A percentile compares a stretch with the other conserved stretches of the same genome.
Conservation (phyloP, 495 filamentous ascomycete genomes). For the Umbilicaria muhlenbergii region DNA sequence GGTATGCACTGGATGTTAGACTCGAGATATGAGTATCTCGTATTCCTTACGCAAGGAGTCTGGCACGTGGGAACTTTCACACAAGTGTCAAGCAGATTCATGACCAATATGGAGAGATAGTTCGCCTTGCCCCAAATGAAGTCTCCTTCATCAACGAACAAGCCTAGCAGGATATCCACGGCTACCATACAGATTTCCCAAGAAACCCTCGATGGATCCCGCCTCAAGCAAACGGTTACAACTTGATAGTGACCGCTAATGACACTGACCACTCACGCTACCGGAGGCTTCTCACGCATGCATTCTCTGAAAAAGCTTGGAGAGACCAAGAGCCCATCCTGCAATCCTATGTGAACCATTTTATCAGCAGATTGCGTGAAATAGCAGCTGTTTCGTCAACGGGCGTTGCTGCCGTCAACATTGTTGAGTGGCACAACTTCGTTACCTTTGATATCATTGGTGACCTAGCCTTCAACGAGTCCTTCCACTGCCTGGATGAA, state of each 20-base stretch:
- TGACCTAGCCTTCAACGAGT: constrained; percentile 16
- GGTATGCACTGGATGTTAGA: no score
- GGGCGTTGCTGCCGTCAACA: neutral
- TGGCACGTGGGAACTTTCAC: constrained; percentile 6
- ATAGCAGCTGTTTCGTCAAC: neutral
- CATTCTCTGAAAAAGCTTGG: constrained; percentile 33
- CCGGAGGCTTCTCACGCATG: constrained; percentile 29
- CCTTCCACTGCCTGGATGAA: constrained; percentile 19
- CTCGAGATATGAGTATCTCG: constrained; percentile 3
- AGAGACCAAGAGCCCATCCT: constrained; percentile 32
- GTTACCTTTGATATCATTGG: constrained; percentile 19
- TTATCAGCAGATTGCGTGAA: constrained; percentile 13
- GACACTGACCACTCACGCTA: constrained; percentile 28
- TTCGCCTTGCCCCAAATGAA: constrained; percentile 38
- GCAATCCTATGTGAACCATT: constrained; percentile 23
- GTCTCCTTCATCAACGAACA: constrained; percentile 31
- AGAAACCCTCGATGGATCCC: constrained; percentile 22
- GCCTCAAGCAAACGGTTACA: constrained; percentile 14
- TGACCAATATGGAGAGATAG: constrained; percentile 34
- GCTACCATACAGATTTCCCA: constrained; percentile 23
- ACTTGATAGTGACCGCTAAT: constrained; percentile 22
- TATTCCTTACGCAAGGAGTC: constrained; percentile 9
- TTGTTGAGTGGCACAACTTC: constrained; percentile 14
- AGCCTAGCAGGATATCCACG: constrained; percentile 46
- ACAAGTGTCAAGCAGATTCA: constrained; percentile 27